A percentile compares a stretch with the other conserved stretches of the same genome.
phyloP scores from a whole-genome alignment of 2,329 filamentous ascomycete species.

The Sporothrix mexicana region DNA sequence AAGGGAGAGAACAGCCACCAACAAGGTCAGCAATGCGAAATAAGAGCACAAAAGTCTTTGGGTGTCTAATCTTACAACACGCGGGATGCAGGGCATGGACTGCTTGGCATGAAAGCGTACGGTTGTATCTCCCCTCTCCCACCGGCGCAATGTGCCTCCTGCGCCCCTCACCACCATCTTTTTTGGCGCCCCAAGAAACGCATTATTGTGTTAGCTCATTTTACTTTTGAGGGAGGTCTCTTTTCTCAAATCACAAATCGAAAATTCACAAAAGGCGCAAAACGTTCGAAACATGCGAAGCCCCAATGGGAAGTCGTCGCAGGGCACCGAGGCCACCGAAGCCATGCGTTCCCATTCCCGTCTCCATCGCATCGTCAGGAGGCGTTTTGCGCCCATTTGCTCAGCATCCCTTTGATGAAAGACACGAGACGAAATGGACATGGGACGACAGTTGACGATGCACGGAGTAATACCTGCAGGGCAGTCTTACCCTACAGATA shows the following conservation, averaged over 20 bases:
- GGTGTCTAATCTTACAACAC: constrained; percentile 13
- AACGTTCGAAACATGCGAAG: neutral
- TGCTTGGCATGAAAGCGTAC: constrained; percentile 24
- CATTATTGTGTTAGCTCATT: constrained; percentile 25
- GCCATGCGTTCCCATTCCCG: neutral
- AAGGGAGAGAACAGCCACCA: neutral
- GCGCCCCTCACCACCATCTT: constrained; percentile 9
- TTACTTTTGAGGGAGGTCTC: neutral
- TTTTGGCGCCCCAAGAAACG: neutral
- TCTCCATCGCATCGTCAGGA: neutral
- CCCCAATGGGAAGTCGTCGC: neutral
- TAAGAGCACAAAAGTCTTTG: neutral
- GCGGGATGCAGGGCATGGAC: neutral
- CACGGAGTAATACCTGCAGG: neutral
- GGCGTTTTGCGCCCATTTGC: constrained; percentile 12
- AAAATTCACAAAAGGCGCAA: no score
- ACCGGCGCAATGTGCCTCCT: neutral
- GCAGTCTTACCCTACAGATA: no score
- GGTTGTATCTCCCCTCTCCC: constrained; percentile 13
- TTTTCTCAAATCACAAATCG: no score
- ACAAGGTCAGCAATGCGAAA: constrained; percentile 7
- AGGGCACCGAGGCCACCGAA: neutral
- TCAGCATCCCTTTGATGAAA: neutral
- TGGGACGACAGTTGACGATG: neutral
- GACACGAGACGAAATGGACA: neutral